Percentiles rank a stretch among this genome's conserved stretches.
phyloP scores from a whole-genome alignment of 2,329 filamentous ascomycete genomes.

The Trichoderma gracile region DNA sequence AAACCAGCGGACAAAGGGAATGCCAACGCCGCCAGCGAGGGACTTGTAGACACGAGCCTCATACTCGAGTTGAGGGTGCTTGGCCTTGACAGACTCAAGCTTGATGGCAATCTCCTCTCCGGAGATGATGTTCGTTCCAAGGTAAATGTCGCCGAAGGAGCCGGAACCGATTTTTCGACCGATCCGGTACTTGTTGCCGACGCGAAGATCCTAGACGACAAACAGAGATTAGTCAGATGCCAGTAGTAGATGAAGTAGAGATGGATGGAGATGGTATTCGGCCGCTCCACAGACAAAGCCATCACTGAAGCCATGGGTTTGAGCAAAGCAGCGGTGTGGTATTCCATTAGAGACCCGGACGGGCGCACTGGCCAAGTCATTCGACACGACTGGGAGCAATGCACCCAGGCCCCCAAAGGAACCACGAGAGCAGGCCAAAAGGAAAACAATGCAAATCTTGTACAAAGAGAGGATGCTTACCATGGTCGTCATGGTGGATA shows the following conservation, averaged over 20 bases:
- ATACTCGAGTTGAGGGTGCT: constrained; percentile 98
- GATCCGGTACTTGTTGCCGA: constrained; percentile 99
- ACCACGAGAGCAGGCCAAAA: not conserved
- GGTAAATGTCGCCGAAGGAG: constrained; percentile 97
- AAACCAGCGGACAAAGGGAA: constrained; percentile 99
- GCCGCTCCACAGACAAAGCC: not conserved
- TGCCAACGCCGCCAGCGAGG: constrained; percentile 93
- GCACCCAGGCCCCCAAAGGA: not conserved
- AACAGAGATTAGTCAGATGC: constrained; percentile 28
- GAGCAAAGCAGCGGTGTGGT: constrained; percentile 9
- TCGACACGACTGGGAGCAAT: not conserved
- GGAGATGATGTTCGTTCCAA: constrained; percentile 99
- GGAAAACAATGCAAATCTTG: not conserved
- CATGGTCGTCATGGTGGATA: constrained; percentile 53
- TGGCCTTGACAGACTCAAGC: constrained; percentile 98
- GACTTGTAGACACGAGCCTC: constrained; percentile 91
- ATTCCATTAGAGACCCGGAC: not conserved
- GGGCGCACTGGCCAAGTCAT: constrained; percentile 14
- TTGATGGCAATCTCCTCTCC: constrained; percentile 99
- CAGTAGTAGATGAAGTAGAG: not conserved
- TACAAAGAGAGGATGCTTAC: constrained; percentile 38
- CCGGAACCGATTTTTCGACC: constrained; percentile 98
- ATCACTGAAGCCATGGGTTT: not conserved
- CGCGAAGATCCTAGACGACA: constrained; percentile 78
- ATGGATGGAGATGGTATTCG: not conserved